phyloP scores from a whole-genome alignment of 75 land plant species.

The Cunninghamia lanceolata region DNA sequence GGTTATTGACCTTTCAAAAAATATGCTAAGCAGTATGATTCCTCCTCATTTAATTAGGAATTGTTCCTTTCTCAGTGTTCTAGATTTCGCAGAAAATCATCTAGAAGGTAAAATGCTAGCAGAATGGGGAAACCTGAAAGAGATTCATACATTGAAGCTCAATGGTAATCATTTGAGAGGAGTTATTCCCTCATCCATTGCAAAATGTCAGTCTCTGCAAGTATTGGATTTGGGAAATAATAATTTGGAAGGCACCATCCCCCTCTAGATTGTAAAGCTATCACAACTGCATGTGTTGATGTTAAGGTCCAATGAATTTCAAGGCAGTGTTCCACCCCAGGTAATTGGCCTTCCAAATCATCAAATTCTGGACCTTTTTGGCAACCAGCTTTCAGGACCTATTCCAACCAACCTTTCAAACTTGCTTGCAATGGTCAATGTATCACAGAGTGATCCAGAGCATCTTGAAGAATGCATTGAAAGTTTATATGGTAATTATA shows the following conservation, averaged over 20 bases:
- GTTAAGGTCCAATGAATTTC: not conserved
- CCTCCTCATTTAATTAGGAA: not conserved
- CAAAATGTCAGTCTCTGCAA: too few species aligned
- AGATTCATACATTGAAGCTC: too few species aligned
- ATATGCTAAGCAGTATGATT: too few species aligned
- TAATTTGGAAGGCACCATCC: not conserved
- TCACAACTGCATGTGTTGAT: not conserved
- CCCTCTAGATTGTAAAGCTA: not conserved
- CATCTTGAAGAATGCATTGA: not conserved
- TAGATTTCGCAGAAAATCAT: slow-evolving; percentile 11
- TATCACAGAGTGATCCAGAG: not conserved
- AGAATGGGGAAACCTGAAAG: too few species aligned
- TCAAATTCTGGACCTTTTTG: not conserved
- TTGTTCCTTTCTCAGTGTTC: not conserved
- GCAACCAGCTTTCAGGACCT: not conserved
- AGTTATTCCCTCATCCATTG: too few species aligned
- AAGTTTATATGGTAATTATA: too few species aligned
- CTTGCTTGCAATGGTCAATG: slow-evolving; percentile 7
- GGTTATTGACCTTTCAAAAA: too few species aligned
- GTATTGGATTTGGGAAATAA: too few species aligned
- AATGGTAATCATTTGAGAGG: not conserved
- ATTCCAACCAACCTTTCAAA: slow-evolving; percentile 10
- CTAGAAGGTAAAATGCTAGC: slow-evolving; percentile 18
- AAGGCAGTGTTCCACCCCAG: not conserved
- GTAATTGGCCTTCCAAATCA: too few species aligned